Percentiles rank a stretch among this genome's conserved stretches.
These are phyloP conservation scores for Kuraishia capsulata DNA, from an alignment of 805 yeast genomes.

Conservation along the genomic window DNA sequence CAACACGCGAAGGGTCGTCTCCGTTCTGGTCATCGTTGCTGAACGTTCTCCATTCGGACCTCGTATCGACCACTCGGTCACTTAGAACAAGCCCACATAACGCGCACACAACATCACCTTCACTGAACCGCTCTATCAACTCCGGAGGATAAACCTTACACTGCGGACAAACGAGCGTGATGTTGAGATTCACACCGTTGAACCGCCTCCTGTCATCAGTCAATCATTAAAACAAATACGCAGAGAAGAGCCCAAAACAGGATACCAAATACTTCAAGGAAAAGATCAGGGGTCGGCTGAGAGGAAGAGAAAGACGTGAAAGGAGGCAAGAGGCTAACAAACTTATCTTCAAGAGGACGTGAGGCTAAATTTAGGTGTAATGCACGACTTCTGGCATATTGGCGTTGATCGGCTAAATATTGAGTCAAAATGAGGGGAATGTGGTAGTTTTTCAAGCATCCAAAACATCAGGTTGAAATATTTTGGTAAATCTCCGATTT, in stretches of 20 bases:
- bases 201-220: slow-evolving; percentile 15
- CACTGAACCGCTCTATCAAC: slow-evolving; percentile 87
- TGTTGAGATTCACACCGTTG: slow-evolving; percentile 75
- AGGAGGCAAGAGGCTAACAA: background rate
- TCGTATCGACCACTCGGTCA: slow-evolving; percentile 85
- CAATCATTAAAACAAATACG: background rate
- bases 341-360: no score
- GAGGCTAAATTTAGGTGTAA: background rate
- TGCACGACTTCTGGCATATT: background rate
- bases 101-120: slow-evolving; percentile 98
- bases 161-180: slow-evolving; percentile 89
- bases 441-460: no score
- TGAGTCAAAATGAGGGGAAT: no score
- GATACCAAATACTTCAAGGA: background rate
- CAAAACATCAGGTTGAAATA: no score
- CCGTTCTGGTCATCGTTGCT: slow-evolving; percentile 97
- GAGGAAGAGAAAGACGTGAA: background rate
- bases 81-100: slow-evolving; percentile 91
- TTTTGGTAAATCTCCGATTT: no score
- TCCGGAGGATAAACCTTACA: slow-evolving; percentile 95
- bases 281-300: background rate
- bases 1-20: slow-evolving; percentile 98
- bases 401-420: no score
- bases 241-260: background rate
- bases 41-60: slow-evolving; percentile 98